Base-by-base conservation (phyloP, 345 rosid genomes). In the Microcos paniculata region DNA sequence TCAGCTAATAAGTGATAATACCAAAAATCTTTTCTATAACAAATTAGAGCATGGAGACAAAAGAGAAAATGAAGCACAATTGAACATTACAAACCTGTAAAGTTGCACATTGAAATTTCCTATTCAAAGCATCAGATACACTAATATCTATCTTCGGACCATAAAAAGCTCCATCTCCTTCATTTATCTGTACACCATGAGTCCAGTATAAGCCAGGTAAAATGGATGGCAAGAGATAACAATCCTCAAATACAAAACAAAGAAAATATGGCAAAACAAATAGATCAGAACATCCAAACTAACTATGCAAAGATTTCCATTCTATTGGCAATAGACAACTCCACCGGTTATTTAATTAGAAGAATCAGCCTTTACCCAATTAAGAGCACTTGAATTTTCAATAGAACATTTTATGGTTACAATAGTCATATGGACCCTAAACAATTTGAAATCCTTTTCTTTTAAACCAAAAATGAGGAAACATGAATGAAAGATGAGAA, bases 71-170 rank as follows among this genome's bases (percentile, higher is more conserved):
- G 15, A 21, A 48, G 66, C 51, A 61, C 48, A 61, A 6, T 43
- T 46, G 28, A 74, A 40, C 28, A 63, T 48, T 57, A 40, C 21
- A 65, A 85, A 96, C 99, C 97, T 96, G 99, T 64, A 96, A 81
- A 40, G 98, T 96, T 42, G 98, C 98, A 78, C 99, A 96, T 82
- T 96, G 99, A 74, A 90, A 89, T 81, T 92, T 96, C 82, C 99
- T 88, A 33, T 92, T 94, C 85, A 93, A 73, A 45, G 97, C 98
- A 85, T 93, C 98, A 70, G 97, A 96, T 49, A 96, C 98, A 62
- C 97, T 94, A 67, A 93, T 96, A 78, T 96, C 99, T 79, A 96
- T 96, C 85, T 96, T 96, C 8, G 99, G 99, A 63, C 99, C 99
- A 81, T 96, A 96, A 78, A 96, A 96, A 73, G 99, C 99, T 40